phyloP scores from a whole-genome alignment of 805 yeast species.

The Groenewaldozyma salmanticensis region DNA sequence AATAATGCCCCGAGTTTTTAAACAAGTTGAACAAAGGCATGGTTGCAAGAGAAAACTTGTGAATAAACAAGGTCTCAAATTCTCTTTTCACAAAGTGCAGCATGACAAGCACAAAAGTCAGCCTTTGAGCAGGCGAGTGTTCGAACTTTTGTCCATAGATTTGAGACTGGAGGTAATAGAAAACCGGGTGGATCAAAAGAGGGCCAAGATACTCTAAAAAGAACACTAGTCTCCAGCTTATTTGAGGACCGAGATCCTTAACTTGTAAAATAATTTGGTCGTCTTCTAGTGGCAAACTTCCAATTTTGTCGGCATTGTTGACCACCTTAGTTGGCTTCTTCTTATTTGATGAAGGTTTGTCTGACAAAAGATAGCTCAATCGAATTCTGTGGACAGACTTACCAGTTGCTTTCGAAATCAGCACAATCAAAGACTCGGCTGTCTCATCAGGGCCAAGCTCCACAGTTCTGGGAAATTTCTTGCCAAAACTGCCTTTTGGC shows the following conservation, averaged over 20 bases:
- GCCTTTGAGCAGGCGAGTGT: conserved; percentile 44
- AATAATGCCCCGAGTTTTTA: conserved; percentile 85
- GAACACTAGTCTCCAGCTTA: conserved; percentile 87
- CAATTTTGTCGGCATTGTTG: conserved; percentile 36
- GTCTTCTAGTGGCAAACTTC: conserved; percentile 30
- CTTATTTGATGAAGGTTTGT: conserved; percentile 20
- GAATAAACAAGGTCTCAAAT: conserved; percentile 75
- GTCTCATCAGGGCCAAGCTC: conserved; percentile 29
- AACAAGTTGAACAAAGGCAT: conserved; percentile 86
- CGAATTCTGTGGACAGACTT: conserved; percentile 46
- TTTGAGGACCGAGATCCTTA: conserved; percentile 89
- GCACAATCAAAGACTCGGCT: conserved; percentile 35
- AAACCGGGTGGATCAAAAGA: conserved; percentile 61
- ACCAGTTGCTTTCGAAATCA: conserved; percentile 37
- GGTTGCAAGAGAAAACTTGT: conserved; percentile 76
- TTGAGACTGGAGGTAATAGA: conserved; percentile 38
- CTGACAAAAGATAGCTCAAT: conserved; percentile 34
- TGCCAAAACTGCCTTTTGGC: conserved; percentile 19
- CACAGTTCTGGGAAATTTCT: conserved; percentile 21
- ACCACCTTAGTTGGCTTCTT: conserved; percentile 33
- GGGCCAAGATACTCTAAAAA: conserved; percentile 88
- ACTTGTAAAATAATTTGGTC: conserved; percentile 41
- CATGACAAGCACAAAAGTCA: conserved; percentile 47
- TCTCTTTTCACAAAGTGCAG: conserved; percentile 84
- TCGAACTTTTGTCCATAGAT: conserved; percentile 28